phyloP scores from a whole-genome alignment of 176 grass and related monocot species.

The Carex littledalei region DNA sequence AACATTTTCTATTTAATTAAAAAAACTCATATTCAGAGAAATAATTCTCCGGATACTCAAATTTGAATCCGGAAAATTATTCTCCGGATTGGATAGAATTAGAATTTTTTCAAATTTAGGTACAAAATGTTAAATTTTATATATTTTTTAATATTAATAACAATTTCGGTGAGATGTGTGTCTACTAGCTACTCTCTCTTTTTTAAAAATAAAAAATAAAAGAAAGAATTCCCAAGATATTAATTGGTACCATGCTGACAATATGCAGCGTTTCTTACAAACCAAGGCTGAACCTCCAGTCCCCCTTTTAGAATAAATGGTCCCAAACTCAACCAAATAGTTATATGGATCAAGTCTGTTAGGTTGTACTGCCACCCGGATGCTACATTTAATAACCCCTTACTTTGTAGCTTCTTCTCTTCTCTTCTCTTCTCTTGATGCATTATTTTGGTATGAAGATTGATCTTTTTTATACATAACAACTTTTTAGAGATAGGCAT shows the following conservation, averaged over 20 bases:
- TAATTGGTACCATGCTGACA: neutral
- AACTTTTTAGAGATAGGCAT: neutral
- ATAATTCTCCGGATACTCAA: too few relatives aligned
- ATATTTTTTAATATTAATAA: too few relatives aligned
- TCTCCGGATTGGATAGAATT: too few relatives aligned
- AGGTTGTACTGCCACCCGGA: neutral
- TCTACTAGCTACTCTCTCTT: neutral
- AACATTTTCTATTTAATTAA: too few relatives aligned
- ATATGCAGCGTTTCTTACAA: neutral
- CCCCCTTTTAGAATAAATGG: neutral
- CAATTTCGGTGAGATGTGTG: too few relatives aligned
- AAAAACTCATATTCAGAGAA: too few relatives aligned
- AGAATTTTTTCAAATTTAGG: too few relatives aligned
- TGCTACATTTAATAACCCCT: conserved; percentile 9
- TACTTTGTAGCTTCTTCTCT: neutral
- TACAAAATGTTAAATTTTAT: too few relatives aligned
- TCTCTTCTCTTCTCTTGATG: neutral
- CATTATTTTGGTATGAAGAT: neutral
- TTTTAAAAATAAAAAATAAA: neutral
- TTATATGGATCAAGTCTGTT: conserved; percentile 15
- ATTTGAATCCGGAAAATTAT: too few relatives aligned
- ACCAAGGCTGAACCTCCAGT: neutral
- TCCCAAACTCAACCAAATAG: conserved; percentile 14
- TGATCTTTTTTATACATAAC: neutral
- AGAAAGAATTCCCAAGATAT: neutral